Evolutionary conservation across 2,329 filamentous ascomycete genomes (phyloP).

Genomic region (Triangularia verruculosa): DNA sequence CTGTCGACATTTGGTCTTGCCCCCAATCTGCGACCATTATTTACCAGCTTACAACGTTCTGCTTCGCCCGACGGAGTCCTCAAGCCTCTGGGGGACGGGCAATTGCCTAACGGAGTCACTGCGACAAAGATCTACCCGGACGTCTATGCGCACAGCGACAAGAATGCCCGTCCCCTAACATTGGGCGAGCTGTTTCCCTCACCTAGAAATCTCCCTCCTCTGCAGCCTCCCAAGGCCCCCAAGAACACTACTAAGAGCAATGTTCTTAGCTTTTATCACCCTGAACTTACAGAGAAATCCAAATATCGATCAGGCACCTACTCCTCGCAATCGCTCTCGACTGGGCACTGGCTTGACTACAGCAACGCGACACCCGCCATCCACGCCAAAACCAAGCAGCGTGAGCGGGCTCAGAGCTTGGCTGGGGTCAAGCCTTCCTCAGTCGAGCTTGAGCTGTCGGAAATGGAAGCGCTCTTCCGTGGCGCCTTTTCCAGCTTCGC

Average conservation of each 20-base stretch:
- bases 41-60: slow-evolving; percentile 68
- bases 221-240: slow-evolving; percentile 69
- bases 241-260: slow-evolving; percentile 65
- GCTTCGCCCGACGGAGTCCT: slow-evolving; percentile 28
- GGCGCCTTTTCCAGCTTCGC: slow-evolving; percentile 79
- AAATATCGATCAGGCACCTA: slow-evolving; percentile 58
- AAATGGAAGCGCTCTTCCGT: slow-evolving; percentile 72
- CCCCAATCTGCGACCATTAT: slow-evolving; percentile 72
- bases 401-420: slow-evolving; percentile 68
- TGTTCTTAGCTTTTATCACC: slow-evolving; percentile 37
- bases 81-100: slow-evolving; percentile 58
- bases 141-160: slow-evolving; percentile 39
- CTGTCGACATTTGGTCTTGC: slow-evolving; percentile 76
- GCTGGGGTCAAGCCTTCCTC: slow-evolving; percentile 57
- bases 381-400: slow-evolving; percentile 59
- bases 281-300: slow-evolving; percentile 47
- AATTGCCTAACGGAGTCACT: slow-evolving; percentile 70
- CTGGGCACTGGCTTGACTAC: slow-evolving; percentile 70
- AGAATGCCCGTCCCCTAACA: slow-evolving; percentile 54
- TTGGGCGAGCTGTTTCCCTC: slow-evolving; percentile 73
- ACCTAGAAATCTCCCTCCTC: slow-evolving; percentile 59
- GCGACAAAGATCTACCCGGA: slow-evolving; percentile 62
- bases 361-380: slow-evolving; percentile 59
- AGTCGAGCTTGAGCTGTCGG: slow-evolving; percentile 57
- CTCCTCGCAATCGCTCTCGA: slow-evolving; percentile 61